Conservation (phyloP, 1,139 yeast genomes). For the Spencermartinsiella ligniputridi region DNA sequence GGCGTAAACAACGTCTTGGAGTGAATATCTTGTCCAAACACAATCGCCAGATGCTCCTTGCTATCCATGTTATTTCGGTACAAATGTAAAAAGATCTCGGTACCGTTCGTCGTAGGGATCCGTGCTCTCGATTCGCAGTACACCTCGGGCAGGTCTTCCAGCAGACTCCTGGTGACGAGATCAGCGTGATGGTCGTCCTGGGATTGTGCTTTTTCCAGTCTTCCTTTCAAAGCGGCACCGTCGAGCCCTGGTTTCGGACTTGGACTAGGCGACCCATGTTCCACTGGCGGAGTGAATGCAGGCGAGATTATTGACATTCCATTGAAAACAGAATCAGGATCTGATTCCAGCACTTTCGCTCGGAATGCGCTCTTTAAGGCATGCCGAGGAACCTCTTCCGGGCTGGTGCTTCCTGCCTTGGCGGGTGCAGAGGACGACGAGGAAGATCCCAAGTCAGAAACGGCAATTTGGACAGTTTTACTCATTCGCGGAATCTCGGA, state of each 20-base stretch:
- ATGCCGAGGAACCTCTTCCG: background rate
- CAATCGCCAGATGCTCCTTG: conserved; percentile 96
- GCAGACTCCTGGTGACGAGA: conserved; percentile 21
- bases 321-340: conserved; percentile 17
- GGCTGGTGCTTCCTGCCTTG: background rate
- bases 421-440: background rate
- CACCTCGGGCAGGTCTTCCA: conserved; percentile 57
- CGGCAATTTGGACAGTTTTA: background rate
- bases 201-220: conserved; percentile 2
- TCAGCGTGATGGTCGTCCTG: conserved; percentile 7
- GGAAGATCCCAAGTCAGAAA: background rate
- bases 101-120: conserved; percentile 89
- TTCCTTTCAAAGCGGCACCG: background rate
- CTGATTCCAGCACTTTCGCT: background rate
- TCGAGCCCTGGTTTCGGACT: conserved; percentile 2
- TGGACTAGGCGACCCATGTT: background rate
- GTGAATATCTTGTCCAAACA: conserved; percentile 87
- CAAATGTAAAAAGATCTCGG: conserved; percentile 86
- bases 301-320: conserved; percentile 34
- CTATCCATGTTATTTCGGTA: conserved; percentile 81
- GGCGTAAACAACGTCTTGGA: conserved; percentile 64
- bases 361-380: background rate
- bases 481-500: background rate
- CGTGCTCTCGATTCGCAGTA: conserved; percentile 88
- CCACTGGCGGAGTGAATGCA: conserved; percentile 30